Percentiles rank a stretch among this genome's conserved stretches.
phyloP scores from a whole-genome alignment of 495 filamentous ascomycete genomes.

The Polyplosphaeria fusca region DNA sequence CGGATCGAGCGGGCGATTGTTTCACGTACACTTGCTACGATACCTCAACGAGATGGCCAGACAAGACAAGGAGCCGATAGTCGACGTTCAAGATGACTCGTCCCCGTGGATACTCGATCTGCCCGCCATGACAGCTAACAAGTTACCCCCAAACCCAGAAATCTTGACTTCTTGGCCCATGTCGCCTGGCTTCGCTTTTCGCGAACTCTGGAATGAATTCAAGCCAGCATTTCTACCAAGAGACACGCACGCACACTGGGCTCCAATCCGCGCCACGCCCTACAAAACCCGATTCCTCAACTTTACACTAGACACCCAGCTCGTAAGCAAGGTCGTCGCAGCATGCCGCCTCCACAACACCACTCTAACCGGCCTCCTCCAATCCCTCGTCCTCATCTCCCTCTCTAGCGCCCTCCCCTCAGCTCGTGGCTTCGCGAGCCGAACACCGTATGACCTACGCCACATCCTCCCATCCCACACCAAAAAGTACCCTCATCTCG shows the following conservation, averaged over 20 bases:
- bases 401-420: constrained; percentile 4
- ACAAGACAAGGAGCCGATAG: not conserved
- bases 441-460: constrained; percentile 25
- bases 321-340: constrained; percentile 4
- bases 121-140: constrained; percentile 2
- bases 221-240: constrained; percentile 10
- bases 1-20: constrained; percentile 20
- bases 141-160: constrained; percentile 22
- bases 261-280: constrained; percentile 16
- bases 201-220: constrained; percentile 6
- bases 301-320: constrained; percentile 3
- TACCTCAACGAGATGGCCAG: not conserved
- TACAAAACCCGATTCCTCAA: constrained; percentile 13
- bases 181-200: constrained; percentile 1
- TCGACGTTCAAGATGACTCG: not conserved
- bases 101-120: constrained; percentile 10
- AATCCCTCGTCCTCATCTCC: constrained; percentile 10
- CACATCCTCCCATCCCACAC: constrained; percentile 8
- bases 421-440: constrained; percentile 9
- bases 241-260: constrained; percentile 13
- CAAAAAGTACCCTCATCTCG: constrained; percentile 9
- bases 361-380: constrained; percentile 14
- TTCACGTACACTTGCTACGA: constrained; percentile 13
- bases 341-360: constrained; percentile 14
- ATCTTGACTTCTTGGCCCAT: constrained; percentile 13